These are phyloP conservation scores for Beta macrorhiza DNA, from an alignment of 179 eudicot species.

Conservation along the genomic window DNA sequence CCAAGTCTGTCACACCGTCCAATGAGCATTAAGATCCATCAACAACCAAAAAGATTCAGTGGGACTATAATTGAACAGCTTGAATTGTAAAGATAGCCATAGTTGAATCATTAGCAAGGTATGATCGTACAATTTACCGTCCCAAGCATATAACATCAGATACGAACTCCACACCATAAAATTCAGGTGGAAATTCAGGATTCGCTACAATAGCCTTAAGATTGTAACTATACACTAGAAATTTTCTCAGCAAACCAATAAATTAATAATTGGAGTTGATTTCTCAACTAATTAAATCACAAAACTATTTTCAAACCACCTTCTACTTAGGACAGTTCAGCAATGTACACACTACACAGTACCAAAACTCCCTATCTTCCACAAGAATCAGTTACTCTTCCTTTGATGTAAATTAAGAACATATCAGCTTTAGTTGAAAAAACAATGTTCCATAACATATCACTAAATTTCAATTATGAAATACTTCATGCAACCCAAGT, in stretches of 20 bases:
- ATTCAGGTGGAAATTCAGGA: neutral
- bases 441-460: too few species aligned
- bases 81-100: too few species aligned
- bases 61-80: neutral
- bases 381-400: neutral
- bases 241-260: neutral
- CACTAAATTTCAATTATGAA: too few species aligned
- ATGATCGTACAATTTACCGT: neutral
- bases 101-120: neutral
- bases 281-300: neutral
- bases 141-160: neutral
- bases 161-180: neutral
- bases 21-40: neutral
- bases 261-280: neutral
- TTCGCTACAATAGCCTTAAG: neutral
- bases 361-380: neutral
- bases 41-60: neutral
- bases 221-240: neutral
- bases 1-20: constrained; percentile 8
- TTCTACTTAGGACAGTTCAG: neutral
- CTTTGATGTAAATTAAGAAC: neutral
- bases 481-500: too few species aligned
- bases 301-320: neutral
- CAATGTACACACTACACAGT: neutral
- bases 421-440: too few species aligned